Conservation (phyloP, 257 asterid genomes). For the Nicotiana obtusifolia region DNA sequence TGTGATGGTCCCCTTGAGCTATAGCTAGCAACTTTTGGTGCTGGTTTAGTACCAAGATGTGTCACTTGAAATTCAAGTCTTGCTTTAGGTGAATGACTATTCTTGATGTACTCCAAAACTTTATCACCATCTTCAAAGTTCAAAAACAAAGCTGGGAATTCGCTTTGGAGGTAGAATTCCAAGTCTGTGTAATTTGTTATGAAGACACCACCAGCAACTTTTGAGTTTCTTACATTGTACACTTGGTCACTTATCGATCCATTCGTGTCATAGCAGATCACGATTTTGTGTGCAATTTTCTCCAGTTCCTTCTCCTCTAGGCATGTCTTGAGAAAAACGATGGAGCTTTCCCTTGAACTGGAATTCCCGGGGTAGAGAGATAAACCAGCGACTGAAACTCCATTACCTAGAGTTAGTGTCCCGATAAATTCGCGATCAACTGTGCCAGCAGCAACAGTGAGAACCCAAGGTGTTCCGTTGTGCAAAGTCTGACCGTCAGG, state of each 20-base stretch:
- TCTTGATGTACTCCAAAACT: constrained; percentile 38
- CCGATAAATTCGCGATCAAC: constrained; percentile 49
- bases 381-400: constrained; percentile 33
- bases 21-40: constrained; percentile 55
- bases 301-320: constrained; percentile 21
- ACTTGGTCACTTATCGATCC: constrained; percentile 36
- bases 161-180: constrained; percentile 22
- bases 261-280: constrained; percentile 45
- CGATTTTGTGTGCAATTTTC: constrained; percentile 19
- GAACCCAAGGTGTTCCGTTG: constrained; percentile 75
- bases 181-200: constrained; percentile 41
- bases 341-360: constrained; percentile 21
- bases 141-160: constrained; percentile 46
- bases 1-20: constrained; percentile 76
- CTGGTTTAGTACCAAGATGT: constrained; percentile 34
- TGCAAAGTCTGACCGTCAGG: constrained; percentile 34
- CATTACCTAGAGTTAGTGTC: constrained; percentile 38
- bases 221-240: constrained; percentile 20
- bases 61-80: constrained; percentile 42
- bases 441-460: constrained; percentile 67
- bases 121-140: constrained; percentile 32
- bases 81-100: constrained; percentile 31
- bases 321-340: constrained; percentile 24
- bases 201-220: constrained; percentile 42
- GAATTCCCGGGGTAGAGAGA: constrained; percentile 54